These are phyloP conservation scores for Ceratobasidium sp. DNA, from an alignment of 1,284 basidiomycete species.

Conservation along the genomic window DNA sequence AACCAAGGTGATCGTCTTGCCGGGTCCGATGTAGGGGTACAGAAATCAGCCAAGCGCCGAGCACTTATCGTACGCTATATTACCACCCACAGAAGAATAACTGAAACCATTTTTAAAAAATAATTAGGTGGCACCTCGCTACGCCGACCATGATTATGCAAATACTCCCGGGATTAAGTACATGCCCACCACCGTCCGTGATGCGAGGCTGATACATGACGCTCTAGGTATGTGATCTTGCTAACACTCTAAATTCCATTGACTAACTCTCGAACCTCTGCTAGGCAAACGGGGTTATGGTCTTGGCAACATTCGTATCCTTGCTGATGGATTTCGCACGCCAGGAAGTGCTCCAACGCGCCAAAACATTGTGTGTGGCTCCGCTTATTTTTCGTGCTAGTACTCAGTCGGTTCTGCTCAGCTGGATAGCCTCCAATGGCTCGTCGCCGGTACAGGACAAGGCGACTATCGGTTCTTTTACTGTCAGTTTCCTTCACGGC, in stretches of 20 bases:
- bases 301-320: neutral
- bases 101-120: too few relatives aligned
- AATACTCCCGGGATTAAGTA: neutral
- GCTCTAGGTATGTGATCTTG: neutral
- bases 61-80: too few relatives aligned
- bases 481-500: neutral
- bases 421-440: neutral
- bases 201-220: neutral
- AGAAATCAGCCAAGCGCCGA: too few relatives aligned
- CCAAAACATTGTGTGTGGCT: neutral
- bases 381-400: neutral
- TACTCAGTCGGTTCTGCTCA: neutral
- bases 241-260: neutral
- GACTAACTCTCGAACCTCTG: neutral
- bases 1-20: too few relatives aligned
- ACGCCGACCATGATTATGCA: neutral
- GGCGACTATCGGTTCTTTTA: conserved; percentile 15
- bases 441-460: neutral
- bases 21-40: too few relatives aligned
- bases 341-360: neutral
- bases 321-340: neutral
- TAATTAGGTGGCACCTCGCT: neutral
- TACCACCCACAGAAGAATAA: too few relatives aligned
- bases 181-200: neutral
- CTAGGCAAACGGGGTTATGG: neutral